Percentiles rank a stretch among this genome's conserved stretches.
Conservation (phyloP, 441 rosid species). For the Viola pubescens region DNA sequence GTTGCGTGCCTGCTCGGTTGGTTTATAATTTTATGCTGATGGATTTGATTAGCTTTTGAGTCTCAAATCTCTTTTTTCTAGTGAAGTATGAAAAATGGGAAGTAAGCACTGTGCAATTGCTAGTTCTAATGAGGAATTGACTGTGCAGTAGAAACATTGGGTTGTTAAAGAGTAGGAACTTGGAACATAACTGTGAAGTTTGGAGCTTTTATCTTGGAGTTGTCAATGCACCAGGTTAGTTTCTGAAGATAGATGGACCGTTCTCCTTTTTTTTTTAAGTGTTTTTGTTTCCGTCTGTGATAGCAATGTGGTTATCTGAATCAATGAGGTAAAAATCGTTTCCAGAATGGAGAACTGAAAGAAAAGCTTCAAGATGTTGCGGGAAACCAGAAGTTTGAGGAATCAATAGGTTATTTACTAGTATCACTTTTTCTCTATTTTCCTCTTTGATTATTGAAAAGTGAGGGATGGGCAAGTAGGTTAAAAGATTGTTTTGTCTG, state of each 20-base stretch:
- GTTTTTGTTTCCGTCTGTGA: not conserved
- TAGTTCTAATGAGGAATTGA: no score
- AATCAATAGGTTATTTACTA: not conserved
- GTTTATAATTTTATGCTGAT: no score
- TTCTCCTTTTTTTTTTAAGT: not conserved
- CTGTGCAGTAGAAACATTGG: no score
- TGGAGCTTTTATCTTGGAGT: no score
- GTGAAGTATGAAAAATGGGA: no score
- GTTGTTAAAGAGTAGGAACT: conserved; percentile 14
- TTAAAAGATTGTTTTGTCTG: no score
- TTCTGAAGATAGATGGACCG: conserved; percentile 19
- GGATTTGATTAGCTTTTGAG: no score
- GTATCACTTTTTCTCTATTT: not conserved
- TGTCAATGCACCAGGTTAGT: not conserved
- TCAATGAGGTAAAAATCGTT: not conserved
- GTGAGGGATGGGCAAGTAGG: not conserved
- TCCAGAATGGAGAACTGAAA: not conserved
- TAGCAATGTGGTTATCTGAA: not conserved
- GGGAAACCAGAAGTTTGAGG: not conserved
- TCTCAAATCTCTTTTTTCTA: no score
- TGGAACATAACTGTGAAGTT: no score
- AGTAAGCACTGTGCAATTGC: no score
- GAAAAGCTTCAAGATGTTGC: not conserved
- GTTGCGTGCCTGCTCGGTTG: no score
- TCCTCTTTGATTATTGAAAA: not conserved